phyloP scores from a whole-genome alignment of 257 asterid genomes.

The Nicotiana attenuata region DNA sequence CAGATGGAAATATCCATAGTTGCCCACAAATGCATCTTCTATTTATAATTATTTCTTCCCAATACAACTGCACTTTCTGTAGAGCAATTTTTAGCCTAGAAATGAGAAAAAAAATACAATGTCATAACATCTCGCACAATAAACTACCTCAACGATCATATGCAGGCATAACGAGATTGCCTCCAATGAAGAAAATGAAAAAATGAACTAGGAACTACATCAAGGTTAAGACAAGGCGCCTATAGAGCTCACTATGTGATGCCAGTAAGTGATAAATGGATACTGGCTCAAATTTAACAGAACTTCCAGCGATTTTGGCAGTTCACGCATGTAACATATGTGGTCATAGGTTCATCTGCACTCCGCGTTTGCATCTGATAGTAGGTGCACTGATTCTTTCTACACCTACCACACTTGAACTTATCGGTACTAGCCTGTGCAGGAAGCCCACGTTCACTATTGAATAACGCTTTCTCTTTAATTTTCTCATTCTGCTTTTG shows the following conservation, averaged over 20 bases:
- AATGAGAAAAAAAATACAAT: not conserved
- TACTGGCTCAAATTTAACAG: not conserved
- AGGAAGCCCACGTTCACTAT: conserved; percentile 62
- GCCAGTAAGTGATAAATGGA: not conserved
- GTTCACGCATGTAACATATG: conserved; percentile 87
- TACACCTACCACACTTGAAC: conserved; percentile 81
- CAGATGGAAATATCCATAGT: not conserved
- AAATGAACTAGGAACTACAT: not conserved
- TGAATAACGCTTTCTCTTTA: conserved; percentile 73
- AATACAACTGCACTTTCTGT: not conserved
- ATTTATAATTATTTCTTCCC: not conserved
- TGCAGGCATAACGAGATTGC: not conserved
- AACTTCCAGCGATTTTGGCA: conserved; percentile 88
- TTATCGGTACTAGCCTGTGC: conserved; percentile 72
- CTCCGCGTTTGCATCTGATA: conserved; percentile 95
- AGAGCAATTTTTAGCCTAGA: not conserved
- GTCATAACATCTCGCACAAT: not conserved
- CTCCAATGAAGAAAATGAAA: conserved; percentile 1
- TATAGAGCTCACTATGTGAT: not conserved
- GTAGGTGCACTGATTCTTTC: conserved; percentile 70
- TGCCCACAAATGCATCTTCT: not conserved
- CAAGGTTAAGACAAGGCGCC: not conserved
- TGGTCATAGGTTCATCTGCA: conserved; percentile 99
- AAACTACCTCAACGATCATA: not conserved
- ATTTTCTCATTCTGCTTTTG: conserved; percentile 61